Evolutionary conservation across 2,329 filamentous ascomycete genomes (phyloP), one percentile per base, ranked within the genome.

Genomic region (Didymella pomorum): DNA sequence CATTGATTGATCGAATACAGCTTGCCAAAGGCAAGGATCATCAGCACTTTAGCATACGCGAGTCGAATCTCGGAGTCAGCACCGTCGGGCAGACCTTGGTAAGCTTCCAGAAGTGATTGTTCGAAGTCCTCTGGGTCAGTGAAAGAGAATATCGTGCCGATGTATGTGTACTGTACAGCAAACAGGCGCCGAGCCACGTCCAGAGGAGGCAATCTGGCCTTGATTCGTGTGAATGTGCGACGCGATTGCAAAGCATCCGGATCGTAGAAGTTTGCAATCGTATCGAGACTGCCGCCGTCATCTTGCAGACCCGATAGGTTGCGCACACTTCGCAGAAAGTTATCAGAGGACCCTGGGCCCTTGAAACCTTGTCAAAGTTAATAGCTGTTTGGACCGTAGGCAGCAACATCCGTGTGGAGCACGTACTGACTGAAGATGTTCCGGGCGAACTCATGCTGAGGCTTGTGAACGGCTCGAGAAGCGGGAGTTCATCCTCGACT

Each of bases 1-100:
- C 50, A 52, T 28, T 52, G 50, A n/a, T 52, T 52, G 29, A 52
- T 52, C 10, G 50, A 52, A 31, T 52, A 52, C 31, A 52, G 41
- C 31, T 52, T 42, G 14, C 50, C 50, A 45, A 52, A 52, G 18
- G 50, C 50, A 41, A 52, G 31, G 16, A 52, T 39, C 50, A 52
- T 52, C 23, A 52, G 21, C 16, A 52, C 50, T 45, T 52, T 52
- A 20, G 50, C 50, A 46, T 52, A 46, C 6, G 29, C 41, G 14
- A 52, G 50, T 21, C 50, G 50, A 21, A 20, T 31, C 16, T 52
- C 41, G 21, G 37, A 39, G 20, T 46, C 50, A 39, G 41, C 26
- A 46, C 39, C 18, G n/a, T 46, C 41, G 21, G 42, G 50, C 23
- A 42, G 50, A n/a, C 50, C 50, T 20, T 46, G 29, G 20, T 46